These are phyloP conservation scores for Quercus ilex DNA, from an alignment of 306 rosid genomes.

Conservation along the genomic window DNA sequence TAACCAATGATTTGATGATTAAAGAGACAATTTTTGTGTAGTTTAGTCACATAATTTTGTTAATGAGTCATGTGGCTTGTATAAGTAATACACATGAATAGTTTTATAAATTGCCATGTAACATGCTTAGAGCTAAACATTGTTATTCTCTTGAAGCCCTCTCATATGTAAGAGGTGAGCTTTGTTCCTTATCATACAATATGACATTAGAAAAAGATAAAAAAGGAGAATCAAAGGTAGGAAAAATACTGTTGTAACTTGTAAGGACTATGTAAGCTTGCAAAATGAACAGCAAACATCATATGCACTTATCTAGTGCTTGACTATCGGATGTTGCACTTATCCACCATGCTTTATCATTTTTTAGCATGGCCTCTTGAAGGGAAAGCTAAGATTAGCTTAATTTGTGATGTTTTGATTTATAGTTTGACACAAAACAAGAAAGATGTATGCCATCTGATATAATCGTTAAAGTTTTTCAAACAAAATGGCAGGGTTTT, in stretches of 20 bases:
- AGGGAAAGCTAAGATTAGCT: background rate
- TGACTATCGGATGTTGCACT: background rate
- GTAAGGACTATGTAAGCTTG: slow-evolving; percentile 6
- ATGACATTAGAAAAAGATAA: background rate
- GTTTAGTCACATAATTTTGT: no score
- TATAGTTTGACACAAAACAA: no score
- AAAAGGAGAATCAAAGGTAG: background rate
- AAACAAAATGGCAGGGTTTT: no score
- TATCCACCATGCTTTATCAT: background rate
- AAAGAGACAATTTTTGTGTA: no score
- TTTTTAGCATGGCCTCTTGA: background rate
- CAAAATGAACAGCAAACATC: slow-evolving; percentile 12
- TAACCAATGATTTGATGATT: no score
- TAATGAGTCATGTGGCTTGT: no score
- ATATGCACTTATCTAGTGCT: background rate
- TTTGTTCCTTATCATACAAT: slow-evolving; percentile 12
- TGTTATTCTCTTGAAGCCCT: no score
- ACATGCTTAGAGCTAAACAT: no score
- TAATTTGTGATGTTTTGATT: background rate
- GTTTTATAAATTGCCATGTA: no score
- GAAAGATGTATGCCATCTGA: no score
- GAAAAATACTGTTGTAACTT: background rate
- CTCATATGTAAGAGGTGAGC: background rate
- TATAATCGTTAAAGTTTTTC: no score
- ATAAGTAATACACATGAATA: no score